Conservation (phyloP, 495 filamentous ascomycete genomes). For the Aspergillus homomorphus region DNA sequence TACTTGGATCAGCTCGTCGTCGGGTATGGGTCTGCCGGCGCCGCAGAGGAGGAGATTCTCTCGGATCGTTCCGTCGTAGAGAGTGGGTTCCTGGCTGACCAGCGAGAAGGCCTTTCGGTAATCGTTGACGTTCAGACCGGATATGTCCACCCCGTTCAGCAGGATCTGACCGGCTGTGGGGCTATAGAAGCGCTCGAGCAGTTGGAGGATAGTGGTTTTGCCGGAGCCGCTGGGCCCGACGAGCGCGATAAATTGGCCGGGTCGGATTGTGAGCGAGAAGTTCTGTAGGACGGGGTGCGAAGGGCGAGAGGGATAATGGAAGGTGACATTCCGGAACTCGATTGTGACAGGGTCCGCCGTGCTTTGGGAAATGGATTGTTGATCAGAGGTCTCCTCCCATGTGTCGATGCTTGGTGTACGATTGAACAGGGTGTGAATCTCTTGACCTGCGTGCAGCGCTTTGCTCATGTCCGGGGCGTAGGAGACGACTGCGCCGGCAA, state of each 20-base stretch:
- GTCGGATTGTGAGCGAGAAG: constrained; percentile 64
- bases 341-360: constrained; percentile 57
- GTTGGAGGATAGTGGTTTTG: constrained; percentile 73
- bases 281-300: constrained; percentile 72
- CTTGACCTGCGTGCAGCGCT: constrained; percentile 65
- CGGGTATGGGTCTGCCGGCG: constrained; percentile 43
- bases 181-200: constrained; percentile 84
- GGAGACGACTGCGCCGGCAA: constrained; percentile 45
- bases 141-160: constrained; percentile 71
- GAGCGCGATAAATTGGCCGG: constrained; percentile 77
- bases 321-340: constrained; percentile 75
- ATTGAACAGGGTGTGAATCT: constrained; percentile 68
- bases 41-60: constrained; percentile 81
- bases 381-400: constrained; percentile 67
- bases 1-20: constrained; percentile 64
- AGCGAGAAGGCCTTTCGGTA: constrained; percentile 74
- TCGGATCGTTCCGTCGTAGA: constrained; percentile 79
- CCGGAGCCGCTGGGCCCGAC: constrained; percentile 80
- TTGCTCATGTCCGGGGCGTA: constrained; percentile 48
- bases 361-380: constrained; percentile 47
- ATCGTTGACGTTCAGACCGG: constrained; percentile 62
- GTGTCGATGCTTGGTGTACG: constrained; percentile 71
- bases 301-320: constrained; percentile 73
- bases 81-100: constrained; percentile 79
- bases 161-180: constrained; percentile 64